Conservation (phyloP, 2,329 filamentous ascomycete genomes). For the Trichoderma lentiforme region DNA sequence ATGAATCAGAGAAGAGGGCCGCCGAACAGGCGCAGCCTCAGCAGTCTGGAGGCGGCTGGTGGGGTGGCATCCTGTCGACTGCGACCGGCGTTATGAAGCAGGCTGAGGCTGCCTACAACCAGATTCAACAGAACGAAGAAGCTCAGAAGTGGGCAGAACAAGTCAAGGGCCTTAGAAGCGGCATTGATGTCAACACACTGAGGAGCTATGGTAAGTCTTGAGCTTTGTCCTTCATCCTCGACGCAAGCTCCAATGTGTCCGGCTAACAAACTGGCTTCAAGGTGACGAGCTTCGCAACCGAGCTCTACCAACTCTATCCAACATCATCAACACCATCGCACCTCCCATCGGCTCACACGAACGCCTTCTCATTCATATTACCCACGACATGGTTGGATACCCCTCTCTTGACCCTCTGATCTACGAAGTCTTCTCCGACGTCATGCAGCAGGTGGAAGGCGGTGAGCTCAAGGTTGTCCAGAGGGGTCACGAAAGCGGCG, state of each 20-base stretch:
- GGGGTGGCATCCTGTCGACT: constrained; percentile 80
- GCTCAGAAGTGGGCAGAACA: constrained; percentile 95
- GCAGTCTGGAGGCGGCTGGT: constrained; percentile 69
- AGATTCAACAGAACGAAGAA: constrained; percentile 95
- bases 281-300: constrained; percentile 83
- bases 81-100: constrained; percentile 86
- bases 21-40: constrained; percentile 38
- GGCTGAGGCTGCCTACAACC: constrained; percentile 87
- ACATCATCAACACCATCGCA: constrained; percentile 89
- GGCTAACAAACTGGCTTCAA: constrained; percentile 37
- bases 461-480: constrained; percentile 93
- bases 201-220: constrained; percentile 42
- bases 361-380: constrained; percentile 93
- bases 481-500: constrained; percentile 80
- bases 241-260: not conserved
- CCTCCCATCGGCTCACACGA: constrained; percentile 97
- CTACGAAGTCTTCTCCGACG: constrained; percentile 84
- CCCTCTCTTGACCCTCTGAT: constrained; percentile 91
- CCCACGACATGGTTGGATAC: constrained; percentile 92
- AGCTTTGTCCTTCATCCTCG: not conserved
- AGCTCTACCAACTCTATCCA: constrained; percentile 90
- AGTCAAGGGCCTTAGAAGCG: constrained; percentile 60
- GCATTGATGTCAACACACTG: constrained; percentile 70
- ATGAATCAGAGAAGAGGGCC: constrained; percentile 53
- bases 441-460: constrained; percentile 99